phyloP scores from a whole-genome alignment of 805 yeast genomes.

The Sporopachydermia quercuum region DNA sequence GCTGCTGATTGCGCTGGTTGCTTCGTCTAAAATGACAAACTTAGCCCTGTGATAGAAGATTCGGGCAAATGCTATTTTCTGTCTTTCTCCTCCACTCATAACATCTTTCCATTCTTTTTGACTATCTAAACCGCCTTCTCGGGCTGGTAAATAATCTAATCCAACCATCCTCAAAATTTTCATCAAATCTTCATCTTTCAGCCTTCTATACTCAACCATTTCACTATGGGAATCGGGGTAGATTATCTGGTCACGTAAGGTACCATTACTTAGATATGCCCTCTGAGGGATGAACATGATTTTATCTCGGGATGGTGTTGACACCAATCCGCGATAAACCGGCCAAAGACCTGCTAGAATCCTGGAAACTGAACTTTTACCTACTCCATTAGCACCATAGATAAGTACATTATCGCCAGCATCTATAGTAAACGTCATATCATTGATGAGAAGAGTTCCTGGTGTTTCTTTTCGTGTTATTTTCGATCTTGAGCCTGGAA shows the following conservation, averaged over 20 bases:
- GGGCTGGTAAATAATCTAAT: slow-evolving; percentile 60
- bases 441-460: slow-evolving; percentile 46
- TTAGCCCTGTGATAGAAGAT: slow-evolving; percentile 66
- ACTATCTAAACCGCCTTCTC: slow-evolving; percentile 37
- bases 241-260: slow-evolving; percentile 80
- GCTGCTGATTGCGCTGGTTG: slow-evolving; percentile 83
- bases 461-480: slow-evolving; percentile 13
- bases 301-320: slow-evolving; percentile 47
- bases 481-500: slow-evolving; percentile 33
- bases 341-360: slow-evolving; percentile 90
- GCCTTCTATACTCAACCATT: slow-evolving; percentile 53
- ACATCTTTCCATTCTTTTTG: slow-evolving; percentile 73
- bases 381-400: slow-evolving; percentile 79
- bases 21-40: slow-evolving; percentile 78
- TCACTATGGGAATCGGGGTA: slow-evolving; percentile 72
- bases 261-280: slow-evolving; percentile 67
- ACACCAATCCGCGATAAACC: slow-evolving; percentile 62
- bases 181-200: slow-evolving; percentile 52
- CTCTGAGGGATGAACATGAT: slow-evolving; percentile 74
- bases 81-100: slow-evolving; percentile 94
- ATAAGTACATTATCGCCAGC: slow-evolving; percentile 60
- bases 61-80: slow-evolving; percentile 78
- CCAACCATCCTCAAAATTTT: slow-evolving; percentile 61
- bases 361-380: slow-evolving; percentile 77
- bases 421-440: slow-evolving; percentile 45